Percentiles rank a stretch among this genome's conserved stretches.
These are phyloP conservation scores for Cercospora canescens DNA, from an alignment of 2,329 filamentous ascomycete genomes.

Conservation along the genomic window DNA sequence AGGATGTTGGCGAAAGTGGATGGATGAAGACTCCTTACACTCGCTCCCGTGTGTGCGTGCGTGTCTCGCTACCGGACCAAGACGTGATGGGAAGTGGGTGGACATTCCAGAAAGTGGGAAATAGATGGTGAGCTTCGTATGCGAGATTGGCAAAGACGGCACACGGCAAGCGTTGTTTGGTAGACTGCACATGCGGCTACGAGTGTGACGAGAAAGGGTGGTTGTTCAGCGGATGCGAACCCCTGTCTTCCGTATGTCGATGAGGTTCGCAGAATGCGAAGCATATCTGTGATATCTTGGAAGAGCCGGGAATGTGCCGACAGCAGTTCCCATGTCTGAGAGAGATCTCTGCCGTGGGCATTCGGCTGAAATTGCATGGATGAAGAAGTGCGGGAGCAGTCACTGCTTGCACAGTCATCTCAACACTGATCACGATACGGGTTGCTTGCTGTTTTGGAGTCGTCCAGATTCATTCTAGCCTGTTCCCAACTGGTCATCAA, in stretches of 20 bases:
- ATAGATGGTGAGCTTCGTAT: not conserved
- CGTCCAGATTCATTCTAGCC: not conserved
- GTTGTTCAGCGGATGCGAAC: not conserved
- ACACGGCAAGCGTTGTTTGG: not conserved
- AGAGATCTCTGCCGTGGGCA: not conserved
- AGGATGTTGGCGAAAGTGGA: not conserved
- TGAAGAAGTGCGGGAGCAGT: not conserved
- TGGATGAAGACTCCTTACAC: not conserved
- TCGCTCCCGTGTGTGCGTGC: no score
- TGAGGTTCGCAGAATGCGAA: not conserved
- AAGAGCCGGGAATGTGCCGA: not conserved
- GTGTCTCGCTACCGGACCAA: not conserved
- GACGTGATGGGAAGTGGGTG: not conserved
- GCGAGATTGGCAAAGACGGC: not conserved
- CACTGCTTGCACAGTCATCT: not conserved
- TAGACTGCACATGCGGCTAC: not conserved
- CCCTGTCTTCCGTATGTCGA: not conserved
- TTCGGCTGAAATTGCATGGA: not conserved
- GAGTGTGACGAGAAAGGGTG: not conserved
- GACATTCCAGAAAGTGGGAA: not conserved
- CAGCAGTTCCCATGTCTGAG: not conserved
- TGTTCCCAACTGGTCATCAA: not conserved
- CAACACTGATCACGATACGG: not conserved
- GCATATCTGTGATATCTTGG: not conserved
- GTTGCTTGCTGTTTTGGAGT: not conserved